Percentiles rank a stretch among this genome's conserved stretches.
Conservation (phyloP, 192 early-diverging fungal genomes). For the Phycomyces blakesleeanus region DNA sequence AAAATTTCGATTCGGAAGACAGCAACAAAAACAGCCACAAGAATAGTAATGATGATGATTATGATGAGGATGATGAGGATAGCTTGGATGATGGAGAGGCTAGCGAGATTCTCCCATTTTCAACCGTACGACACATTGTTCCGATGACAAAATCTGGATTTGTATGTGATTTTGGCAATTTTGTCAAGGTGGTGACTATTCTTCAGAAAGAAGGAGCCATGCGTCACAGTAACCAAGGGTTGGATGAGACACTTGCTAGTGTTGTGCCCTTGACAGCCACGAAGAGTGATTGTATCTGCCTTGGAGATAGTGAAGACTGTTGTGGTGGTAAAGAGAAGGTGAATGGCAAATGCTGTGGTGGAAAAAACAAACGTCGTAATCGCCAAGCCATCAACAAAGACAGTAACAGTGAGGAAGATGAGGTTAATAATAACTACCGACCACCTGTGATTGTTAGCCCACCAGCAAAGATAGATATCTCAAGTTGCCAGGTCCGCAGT, state of each 20-base stretch:
- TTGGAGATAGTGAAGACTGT: neutral
- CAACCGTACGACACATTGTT: conserved; percentile 16
- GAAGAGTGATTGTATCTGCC: neutral
- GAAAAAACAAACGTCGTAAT: neutral
- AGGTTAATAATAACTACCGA: no score
- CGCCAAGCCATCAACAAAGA: no score
- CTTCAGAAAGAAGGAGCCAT: neutral
- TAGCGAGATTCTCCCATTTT: conserved; percentile 27
- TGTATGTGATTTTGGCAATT: conserved; percentile 36
- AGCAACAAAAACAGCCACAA: neutral
- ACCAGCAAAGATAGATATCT: no score
- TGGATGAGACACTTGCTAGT: neutral
- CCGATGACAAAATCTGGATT: conserved; percentile 26
- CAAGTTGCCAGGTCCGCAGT: no score
- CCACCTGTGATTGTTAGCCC: no score
- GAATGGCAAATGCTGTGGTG: neutral
- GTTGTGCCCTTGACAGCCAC: neutral
- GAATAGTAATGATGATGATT: neutral
- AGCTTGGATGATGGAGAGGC: conserved; percentile 10
- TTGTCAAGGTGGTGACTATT: conserved; percentile 24
- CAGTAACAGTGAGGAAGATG: no score
- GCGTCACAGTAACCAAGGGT: neutral
- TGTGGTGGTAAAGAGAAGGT: conserved; percentile 5
- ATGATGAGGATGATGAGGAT: conserved; percentile 2
- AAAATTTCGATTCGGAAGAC: neutral